phyloP scores from a whole-genome alignment of 2,329 filamentous ascomycete species.

The Diaporthe citri region DNA sequence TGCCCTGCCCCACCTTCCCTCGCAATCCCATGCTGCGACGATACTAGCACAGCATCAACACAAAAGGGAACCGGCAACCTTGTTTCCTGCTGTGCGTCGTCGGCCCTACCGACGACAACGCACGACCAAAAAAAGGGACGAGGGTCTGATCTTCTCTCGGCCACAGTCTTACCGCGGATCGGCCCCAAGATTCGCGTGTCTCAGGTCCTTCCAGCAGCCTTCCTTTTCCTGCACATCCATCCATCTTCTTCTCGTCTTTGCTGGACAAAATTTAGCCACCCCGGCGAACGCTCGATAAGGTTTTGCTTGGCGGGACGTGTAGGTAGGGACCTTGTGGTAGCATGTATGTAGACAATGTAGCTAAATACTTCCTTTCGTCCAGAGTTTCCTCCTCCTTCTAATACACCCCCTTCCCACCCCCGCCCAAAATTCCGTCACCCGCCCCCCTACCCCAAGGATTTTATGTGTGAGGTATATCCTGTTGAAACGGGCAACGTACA shows the following conservation, averaged over 20 bases:
- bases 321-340: neutral
- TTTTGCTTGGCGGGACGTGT: slow-evolving; percentile 21
- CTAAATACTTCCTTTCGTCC: slow-evolving; percentile 13
- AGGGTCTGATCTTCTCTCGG: slow-evolving; percentile 26
- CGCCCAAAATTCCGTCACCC: neutral
- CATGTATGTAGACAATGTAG: neutral
- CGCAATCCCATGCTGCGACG: neutral
- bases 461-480: neutral
- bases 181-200: slow-evolving; percentile 3
- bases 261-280: neutral
- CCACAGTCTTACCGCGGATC: slow-evolving; percentile 25
- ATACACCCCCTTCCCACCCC: slow-evolving; percentile 3
- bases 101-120: neutral
- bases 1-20: neutral
- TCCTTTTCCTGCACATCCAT: neutral
- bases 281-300: slow-evolving; percentile 27
- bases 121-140: no score
- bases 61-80: neutral
- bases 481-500: neutral
- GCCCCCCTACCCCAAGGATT: no score
- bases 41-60: slow-evolving; percentile 9
- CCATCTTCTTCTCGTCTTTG: no score
- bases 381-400: neutral
- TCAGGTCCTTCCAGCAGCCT: slow-evolving; percentile 23
- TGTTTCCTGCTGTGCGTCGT: neutral